These are phyloP conservation scores for Dactylellina haptotyla DNA, from an alignment of 2,329 filamentous ascomycete species.

Conservation along the genomic window DNA sequence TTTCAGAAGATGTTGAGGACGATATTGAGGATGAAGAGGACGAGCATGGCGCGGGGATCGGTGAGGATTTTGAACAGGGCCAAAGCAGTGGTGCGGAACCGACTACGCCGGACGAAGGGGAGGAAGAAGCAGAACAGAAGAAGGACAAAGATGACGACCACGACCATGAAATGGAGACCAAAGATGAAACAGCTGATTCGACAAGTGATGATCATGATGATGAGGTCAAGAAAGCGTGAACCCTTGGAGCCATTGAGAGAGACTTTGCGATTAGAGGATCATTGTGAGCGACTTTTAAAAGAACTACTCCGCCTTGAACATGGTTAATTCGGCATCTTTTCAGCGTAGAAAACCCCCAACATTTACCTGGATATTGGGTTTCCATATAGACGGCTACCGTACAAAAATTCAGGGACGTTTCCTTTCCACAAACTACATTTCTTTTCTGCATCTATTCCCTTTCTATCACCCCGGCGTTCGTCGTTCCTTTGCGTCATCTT, in stretches of 20 bases:
- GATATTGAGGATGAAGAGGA: slow-evolving; percentile 58
- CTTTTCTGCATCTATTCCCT: slow-evolving; percentile 6
- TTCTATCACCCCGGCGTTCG: slow-evolving; percentile 30
- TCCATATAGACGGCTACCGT: slow-evolving; percentile 47
- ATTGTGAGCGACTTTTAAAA: slow-evolving; percentile 52
- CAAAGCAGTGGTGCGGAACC: slow-evolving; percentile 48
- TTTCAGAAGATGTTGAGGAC: slow-evolving; percentile 57
- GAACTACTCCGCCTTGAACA: slow-evolving; percentile 29
- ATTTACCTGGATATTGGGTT: slow-evolving; percentile 50
- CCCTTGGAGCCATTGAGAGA: slow-evolving; percentile 53
- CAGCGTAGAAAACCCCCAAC: slow-evolving; percentile 44
- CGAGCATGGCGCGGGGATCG: slow-evolving; percentile 55
- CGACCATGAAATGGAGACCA: slow-evolving; percentile 56
- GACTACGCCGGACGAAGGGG: slow-evolving; percentile 37
- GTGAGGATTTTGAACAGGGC: slow-evolving; percentile 54
- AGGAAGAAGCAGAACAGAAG: slow-evolving; percentile 43
- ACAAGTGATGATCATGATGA: slow-evolving; percentile 37
- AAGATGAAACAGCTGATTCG: slow-evolving; percentile 35
- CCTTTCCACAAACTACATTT: slow-evolving; percentile 19
- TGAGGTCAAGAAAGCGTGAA: slow-evolving; percentile 48
- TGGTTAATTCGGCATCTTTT: slow-evolving; percentile 45
- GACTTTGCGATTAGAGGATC: slow-evolving; percentile 41
- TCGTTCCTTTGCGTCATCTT: slow-evolving; percentile 3
- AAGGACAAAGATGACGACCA: slow-evolving; percentile 52
- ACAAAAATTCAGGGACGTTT: slow-evolving; percentile 32